These are phyloP conservation scores for Drosera capensis DNA, from an alignment of 148 eudicot genomes.

Conservation along the genomic window DNA sequence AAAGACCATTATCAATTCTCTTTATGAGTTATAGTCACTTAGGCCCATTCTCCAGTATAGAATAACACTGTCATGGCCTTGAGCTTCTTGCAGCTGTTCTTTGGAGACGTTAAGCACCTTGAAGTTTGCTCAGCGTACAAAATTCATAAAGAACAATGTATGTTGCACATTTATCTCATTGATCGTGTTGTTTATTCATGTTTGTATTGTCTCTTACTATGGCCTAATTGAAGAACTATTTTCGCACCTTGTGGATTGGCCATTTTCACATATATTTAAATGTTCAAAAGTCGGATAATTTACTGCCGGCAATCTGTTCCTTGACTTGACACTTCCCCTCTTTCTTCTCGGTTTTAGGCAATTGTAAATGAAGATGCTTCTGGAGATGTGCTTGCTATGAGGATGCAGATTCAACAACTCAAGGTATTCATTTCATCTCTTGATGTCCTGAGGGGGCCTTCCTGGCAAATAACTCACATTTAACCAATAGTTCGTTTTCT, in stretches of 20 bases:
- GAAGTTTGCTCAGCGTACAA: constrained; percentile 98
- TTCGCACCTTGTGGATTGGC: neutral
- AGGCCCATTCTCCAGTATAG: neutral
- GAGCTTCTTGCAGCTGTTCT: constrained; percentile 53
- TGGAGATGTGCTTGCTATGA: constrained; percentile 94
- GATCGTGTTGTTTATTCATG: neutral
- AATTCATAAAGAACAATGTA: constrained; percentile 95
- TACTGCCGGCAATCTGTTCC: neutral
- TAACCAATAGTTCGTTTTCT: too few species aligned
- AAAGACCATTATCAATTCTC: too few species aligned
- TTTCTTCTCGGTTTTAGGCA: constrained; percentile 33
- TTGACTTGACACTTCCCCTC: neutral
- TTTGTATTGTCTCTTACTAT: neutral
- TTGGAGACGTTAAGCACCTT: constrained; percentile 91
- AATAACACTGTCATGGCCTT: constrained; percentile 1
- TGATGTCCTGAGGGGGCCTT: neutral
- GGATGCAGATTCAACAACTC: constrained; percentile 84
- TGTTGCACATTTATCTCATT: constrained; percentile 4
- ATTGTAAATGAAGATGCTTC: constrained; percentile 98
- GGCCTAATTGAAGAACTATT: too few species aligned
- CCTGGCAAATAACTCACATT: too few species aligned
- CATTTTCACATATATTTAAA: neutral
- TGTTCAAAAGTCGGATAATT: neutral
- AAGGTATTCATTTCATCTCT: constrained; percentile 36
- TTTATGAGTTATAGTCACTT: too few species aligned